Evolutionary conservation across 1,139 yeast genomes (phyloP), one percentile per base, ranked within the genome.

Genomic region (Magnusiomyces magnusii): DNA sequence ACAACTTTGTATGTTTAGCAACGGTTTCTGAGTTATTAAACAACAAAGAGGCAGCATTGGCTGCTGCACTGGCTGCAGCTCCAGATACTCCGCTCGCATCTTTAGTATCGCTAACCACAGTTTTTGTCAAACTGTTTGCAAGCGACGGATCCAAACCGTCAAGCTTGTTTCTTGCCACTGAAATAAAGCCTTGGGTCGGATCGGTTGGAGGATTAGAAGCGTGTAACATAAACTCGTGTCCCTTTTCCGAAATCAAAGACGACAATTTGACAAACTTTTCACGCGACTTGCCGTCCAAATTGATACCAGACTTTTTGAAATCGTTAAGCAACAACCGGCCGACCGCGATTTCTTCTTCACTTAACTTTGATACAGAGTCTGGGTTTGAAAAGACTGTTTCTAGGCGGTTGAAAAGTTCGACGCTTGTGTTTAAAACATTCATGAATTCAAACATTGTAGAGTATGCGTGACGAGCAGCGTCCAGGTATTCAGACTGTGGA

Each of bases 371-470:
- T 2, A 69, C 60, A 1, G 86, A 72, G 1, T 69, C 69, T 3
- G 74, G 69, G 55, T 80, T 80, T 2, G 76, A 71, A 61, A 92
- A 72, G 0, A 87, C 85, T 19, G 73, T 72, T 41, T 80, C 79
- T 54, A 93, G 77, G 58, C 80, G 82, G 51, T 75, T 73, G 68
- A 86, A 90, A 51, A 93, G 76, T 53, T 82, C 87, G 19, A 85
- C 88, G 61, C 90, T 87, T 5, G 98, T 93, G 71, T 93, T 93
- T 55, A 93, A 77, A 61, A 87, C 82, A 72, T 91, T 93, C 99
- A 93, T 95, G 71, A 86, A 92, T 63, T 91, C 96, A 73, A 86
- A 93, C 87, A 93, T 82, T 63, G 84, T 78, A 67, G 90, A 96
- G 68, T 93, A 97, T 36, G 95, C 87, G 57, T 81, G 80, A 68